These are phyloP conservation scores for Sphaerulina musiva DNA, from an alignment of 2,329 filamentous ascomycete species.

Conservation along the genomic window DNA sequence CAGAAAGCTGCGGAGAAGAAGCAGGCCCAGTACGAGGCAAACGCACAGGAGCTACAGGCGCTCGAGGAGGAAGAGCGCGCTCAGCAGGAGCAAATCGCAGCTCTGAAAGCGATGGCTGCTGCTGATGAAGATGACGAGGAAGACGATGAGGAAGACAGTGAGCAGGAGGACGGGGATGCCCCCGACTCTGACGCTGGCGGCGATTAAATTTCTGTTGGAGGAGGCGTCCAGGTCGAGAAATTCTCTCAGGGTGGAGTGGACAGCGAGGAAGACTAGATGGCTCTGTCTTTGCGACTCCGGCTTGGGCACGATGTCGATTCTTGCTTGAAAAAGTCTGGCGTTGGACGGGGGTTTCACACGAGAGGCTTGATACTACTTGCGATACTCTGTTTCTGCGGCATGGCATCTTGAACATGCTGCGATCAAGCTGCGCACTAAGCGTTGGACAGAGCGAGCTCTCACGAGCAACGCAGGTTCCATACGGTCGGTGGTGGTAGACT, in stretches of 20 bases:
- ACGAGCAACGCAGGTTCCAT: neutral
- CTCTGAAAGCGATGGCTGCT: neutral
- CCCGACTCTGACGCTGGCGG: constrained; percentile 12
- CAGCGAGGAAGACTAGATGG: constrained; percentile 16
- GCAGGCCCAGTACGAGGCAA: neutral
- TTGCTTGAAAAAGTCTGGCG: neutral
- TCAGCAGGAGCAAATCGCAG: constrained; percentile 13
- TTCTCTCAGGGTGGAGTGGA: constrained; percentile 3
- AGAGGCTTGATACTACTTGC: neutral
- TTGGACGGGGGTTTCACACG: neutral
- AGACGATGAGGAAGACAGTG: neutral
- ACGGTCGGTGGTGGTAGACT: neutral
- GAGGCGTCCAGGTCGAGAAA: constrained; percentile 8
- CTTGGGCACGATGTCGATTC: neutral
- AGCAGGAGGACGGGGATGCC: constrained; percentile 17
- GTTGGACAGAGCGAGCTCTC: neutral
- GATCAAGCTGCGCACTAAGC: neutral
- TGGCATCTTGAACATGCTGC: neutral
- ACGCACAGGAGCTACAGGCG: neutral
- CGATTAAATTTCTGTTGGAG: neutral
- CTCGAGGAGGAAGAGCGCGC: constrained; percentile 9
- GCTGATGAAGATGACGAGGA: neutral
- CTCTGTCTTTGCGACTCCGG: neutral
- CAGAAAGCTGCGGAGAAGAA: neutral
- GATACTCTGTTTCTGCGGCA: neutral